Base-by-base conservation (phyloP, 192 early-diverging fungal species). In the Linnemannia schmuckeri region DNA sequence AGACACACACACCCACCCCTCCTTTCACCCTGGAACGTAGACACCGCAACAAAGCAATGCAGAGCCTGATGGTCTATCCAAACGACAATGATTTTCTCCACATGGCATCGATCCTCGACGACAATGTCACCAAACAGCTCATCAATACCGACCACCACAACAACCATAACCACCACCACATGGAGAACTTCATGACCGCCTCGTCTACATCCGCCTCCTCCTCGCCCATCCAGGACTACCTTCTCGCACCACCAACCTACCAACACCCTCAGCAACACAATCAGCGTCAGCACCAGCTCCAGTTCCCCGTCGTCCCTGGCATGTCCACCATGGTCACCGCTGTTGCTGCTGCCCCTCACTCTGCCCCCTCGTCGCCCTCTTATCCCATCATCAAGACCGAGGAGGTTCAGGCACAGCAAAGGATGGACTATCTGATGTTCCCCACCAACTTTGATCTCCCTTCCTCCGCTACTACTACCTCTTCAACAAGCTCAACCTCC, bases 31-130 rank as follows among this genome's bases (percentile, higher is more conserved):
- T 72, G 70, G 70, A 41, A 8, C 70, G 42, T 40, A 72, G 70
- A 72, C 37, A 24, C n/a, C 66, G 63, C 22, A 85, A 27, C 22
- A 85, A 27, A 85, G 33, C 74, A 63, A 85, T 85, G 83, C 78
- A 85, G 73, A 85, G 78, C 68, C 46, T 79, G 47, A 85, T 85
- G 83, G 79, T 86, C 30, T 86, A 76, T 49, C 77, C 77, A 72
- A 80, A 70, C 44, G 74, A 63, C 47, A 86, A 77, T 75, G 79
- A 86, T 47, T 80, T 80, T 63, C 80, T 86, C 79, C 37, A 72
- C n/a, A 40, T 80, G 75, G 22, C 74, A 37, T 6, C 77, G 22
- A 30, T 79, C 35, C 71, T 86, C 33, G 57, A 81, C n/a, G 83
- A 86, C 68, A 75, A 80, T 27, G 77, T 57, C 52, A 71, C 83